These are phyloP conservation scores for Neurospora sp. DNA, from an alignment of 495 filamentous ascomycete genomes.

Conservation along the genomic window DNA sequence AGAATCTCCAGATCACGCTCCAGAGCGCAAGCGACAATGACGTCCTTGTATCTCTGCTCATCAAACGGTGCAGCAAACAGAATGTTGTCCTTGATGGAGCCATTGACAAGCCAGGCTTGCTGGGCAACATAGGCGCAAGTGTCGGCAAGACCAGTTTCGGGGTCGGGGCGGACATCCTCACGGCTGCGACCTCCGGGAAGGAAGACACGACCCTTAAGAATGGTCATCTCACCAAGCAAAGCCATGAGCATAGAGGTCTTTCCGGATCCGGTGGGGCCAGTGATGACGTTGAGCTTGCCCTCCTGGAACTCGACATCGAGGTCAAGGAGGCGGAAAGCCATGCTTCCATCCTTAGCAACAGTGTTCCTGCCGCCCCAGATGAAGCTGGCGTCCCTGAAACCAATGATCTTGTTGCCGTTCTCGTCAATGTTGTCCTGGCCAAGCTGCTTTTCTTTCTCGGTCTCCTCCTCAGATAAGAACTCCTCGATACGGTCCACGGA, in stretches of 20 bases:
- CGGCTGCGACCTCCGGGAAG: conserved; percentile 75
- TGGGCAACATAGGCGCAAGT: conserved; percentile 96
- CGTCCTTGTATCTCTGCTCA: conserved; percentile 74
- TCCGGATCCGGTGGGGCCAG: conserved; percentile 85
- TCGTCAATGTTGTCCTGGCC: conserved; percentile 50
- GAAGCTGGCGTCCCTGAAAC: conserved; percentile 74
- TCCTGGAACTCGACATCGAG: conserved; percentile 67
- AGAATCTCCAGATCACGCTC: conserved; percentile 88
- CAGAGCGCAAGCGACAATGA: conserved; percentile 85
- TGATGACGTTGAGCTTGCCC: conserved; percentile 79
- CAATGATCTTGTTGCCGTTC: conserved; percentile 57
- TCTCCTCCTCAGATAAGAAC: conserved; percentile 90
- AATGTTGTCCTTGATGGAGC: conserved; percentile 93
- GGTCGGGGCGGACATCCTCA: conserved; percentile 71
- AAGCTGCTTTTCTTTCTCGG: conserved; percentile 89
- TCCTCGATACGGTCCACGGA: conserved; percentile 95
- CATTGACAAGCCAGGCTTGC: conserved; percentile 96
- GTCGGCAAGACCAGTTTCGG: conserved; percentile 79
- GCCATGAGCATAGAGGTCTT: conserved; percentile 97
- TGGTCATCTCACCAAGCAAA: conserved; percentile 91
- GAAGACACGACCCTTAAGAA: conserved; percentile 68
- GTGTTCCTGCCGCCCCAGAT: conserved; percentile 73
- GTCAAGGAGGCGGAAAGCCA: conserved; percentile 75
- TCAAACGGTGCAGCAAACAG: conserved; percentile 79
- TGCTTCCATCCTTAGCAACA: conserved; percentile 46